Evolutionary conservation across 129 eudicot species (phyloP), one percentile per base, ranked within the genome.

Genomic region (Flaveria brownii): DNA sequence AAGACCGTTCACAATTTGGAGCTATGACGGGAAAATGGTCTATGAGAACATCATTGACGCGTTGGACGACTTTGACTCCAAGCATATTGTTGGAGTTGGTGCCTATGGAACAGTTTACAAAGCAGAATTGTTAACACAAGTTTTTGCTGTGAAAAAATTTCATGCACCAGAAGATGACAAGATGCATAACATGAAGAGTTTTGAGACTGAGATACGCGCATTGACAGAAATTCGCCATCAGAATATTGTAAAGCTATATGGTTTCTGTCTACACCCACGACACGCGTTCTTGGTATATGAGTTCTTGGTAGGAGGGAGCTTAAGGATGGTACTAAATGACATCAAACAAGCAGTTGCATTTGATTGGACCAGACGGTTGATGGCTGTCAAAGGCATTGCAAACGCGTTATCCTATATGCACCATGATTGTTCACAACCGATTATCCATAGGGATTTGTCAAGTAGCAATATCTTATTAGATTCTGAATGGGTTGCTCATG

Each of bases 261-360:
- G 65, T 20, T 59, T 59, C 23, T 59, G 65, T 22, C 10, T 59
- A 59, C 65, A 59, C 22, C 65, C 65, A 23, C 30, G 65, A 22
- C 65, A 59, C 65, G 23, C 33, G 33, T 59, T 59, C 23, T 59
- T 59, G 65, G 65, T 59, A 23, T 59, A 23, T 2, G 65, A 59
- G 65, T 59, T 59, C 65, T 59, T 59, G 65, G 65, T 59, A 59
- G 65, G 65, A 10, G 65, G 65, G 16, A 59, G 65, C 65, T 59
- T 59, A 22, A 59, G 65, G 65, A 59, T 59, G 65, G 65, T 59
- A 59, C 65, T 59, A 5, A 20, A 11, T 59, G 36, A 59, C 65
- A 23, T 59, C 36, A 59, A 59, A 59, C 65, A 12, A 11, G 65
- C 36, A 4, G 16, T 59, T 20, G 64, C 36, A 22, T 59, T 59